Evolutionary conservation across 805 yeast species (phyloP), one percentile per base, ranked within the genome.

Genomic region (Jamesozyma lodderae): DNA sequence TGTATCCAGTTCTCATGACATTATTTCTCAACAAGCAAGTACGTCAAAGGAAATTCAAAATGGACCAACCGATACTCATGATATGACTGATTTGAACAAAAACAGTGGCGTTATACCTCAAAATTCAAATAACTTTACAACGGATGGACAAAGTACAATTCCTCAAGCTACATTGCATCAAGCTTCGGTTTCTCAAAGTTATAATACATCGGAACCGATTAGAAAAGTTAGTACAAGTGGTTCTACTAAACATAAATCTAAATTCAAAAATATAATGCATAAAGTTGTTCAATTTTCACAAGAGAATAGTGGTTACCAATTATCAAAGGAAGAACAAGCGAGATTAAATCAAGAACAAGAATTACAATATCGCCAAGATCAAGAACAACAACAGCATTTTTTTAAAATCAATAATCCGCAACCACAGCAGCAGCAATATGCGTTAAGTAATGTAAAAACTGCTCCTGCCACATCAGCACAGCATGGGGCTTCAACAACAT

Each of bases 291-390:
- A 57, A 35, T 59, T 59, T 34, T 57, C 61, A 13, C 47, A 48
- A n/a, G 60, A 59, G 37, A 57, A 59, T 35, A 53, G 54, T 33
- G 63, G 63, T 3, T 52, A 55, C 37, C 63, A 57, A 39, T 51
- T 53, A 14, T 33, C 52, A 15, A 47, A 49, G 31, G 44, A 45
- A 25, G 46, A 51, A 15, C 38, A 44, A 24, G 4, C 11, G 13
- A 30, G 19, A 28, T 22, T 42, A n/a, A 35, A 42, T 11, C 29
- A 42, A 14, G 37, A 35, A 16, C 18, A 40, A 25, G 22, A 35
- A 22, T 22, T 33, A 24, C 21, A 6, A 4, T 6, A 21, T 10
- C 32, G 25, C 10, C 31, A 33, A 21, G 25, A 33, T 17, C 1
- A 14, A 5, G 41, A 35, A 28, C 34, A 35, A 26, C 36, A 24